Percentiles rank a stretch among this genome's conserved stretches.
Evolutionary conservation across 2,329 filamentous ascomycete species (phyloP).

Genomic region (Pestalotiopsis fici): DNA sequence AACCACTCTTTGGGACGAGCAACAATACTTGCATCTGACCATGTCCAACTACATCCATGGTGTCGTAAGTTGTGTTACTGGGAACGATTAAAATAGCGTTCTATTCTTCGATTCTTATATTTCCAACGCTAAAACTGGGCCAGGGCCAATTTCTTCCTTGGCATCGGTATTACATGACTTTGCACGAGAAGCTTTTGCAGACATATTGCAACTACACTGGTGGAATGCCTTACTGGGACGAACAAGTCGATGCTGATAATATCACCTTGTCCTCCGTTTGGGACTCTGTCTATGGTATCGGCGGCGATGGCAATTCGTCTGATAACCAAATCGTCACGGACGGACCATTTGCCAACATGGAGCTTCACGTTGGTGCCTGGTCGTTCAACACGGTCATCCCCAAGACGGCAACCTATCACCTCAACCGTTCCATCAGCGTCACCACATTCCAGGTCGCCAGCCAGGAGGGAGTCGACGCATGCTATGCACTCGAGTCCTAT

Average conservation of each 20-base stretch:
- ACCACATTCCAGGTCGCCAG: not conserved
- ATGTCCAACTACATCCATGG: slow-evolving; percentile 5
- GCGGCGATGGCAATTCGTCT: not conserved
- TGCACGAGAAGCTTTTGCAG: slow-evolving; percentile 14
- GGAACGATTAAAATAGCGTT: not conserved
- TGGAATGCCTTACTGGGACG: slow-evolving; percentile 13
- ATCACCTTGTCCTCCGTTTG: not conserved
- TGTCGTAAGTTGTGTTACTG: not conserved
- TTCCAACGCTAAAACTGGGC: not conserved
- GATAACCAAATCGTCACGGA: slow-evolving; percentile 1
- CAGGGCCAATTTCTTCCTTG: slow-evolving; percentile 24
- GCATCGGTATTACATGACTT: slow-evolving; percentile 16
- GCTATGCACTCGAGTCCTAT: not conserved
- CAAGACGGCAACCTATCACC: not conserved
- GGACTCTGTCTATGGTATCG: slow-evolving; percentile 3
- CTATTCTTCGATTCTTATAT: not conserved
- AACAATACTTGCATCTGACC: slow-evolving; percentile 1
- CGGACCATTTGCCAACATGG: slow-evolving; percentile 6
- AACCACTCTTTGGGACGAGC: slow-evolving; percentile 6
- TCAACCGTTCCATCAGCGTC: slow-evolving; percentile 2
- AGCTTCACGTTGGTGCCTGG: not conserved
- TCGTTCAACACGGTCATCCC: slow-evolving; percentile 3
- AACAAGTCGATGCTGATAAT: not conserved
- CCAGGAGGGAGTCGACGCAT: not conserved
- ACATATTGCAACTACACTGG: slow-evolving; percentile 17